Evolutionary conservation across 73 alveolate species (phyloP).

Genomic region (Uronychia binucleata): DNA sequence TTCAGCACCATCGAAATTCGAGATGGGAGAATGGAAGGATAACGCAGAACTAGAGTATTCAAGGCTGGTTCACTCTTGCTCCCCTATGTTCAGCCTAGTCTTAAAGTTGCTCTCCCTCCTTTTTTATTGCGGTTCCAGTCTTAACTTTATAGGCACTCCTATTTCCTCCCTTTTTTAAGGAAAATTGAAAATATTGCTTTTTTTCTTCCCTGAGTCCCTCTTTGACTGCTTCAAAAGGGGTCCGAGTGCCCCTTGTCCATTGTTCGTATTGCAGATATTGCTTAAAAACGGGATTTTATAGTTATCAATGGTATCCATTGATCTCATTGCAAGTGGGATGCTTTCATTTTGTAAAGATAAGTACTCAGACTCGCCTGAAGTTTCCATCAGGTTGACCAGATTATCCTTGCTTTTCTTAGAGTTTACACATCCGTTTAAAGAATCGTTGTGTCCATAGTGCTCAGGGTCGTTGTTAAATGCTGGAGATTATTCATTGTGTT

Average conservation of each 20-base stretch:
- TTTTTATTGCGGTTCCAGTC: not conserved
- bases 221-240: not conserved
- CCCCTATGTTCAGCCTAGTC: not conserved
- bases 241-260: not conserved
- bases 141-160: not conserved
- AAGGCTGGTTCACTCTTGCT: not conserved
- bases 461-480: not conserved
- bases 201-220: not conserved
- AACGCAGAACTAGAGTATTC: not conserved
- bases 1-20: not conserved
- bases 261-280: not conserved
- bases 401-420: not conserved
- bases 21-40: no score
- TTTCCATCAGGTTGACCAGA: not conserved
- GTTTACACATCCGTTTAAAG: no score
- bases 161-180: not conserved
- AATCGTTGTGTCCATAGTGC: not conserved
- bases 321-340: not conserved
- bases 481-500: not conserved
- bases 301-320: not conserved
- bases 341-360: not conserved
- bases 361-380: not conserved
- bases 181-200: not conserved
- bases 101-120: not conserved
- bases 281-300: not conserved